A percentile compares a stretch with the other conserved stretches of the same genome.
Conservation (phyloP, 441 rosid species). For the Biscutella auriculata region DNA sequence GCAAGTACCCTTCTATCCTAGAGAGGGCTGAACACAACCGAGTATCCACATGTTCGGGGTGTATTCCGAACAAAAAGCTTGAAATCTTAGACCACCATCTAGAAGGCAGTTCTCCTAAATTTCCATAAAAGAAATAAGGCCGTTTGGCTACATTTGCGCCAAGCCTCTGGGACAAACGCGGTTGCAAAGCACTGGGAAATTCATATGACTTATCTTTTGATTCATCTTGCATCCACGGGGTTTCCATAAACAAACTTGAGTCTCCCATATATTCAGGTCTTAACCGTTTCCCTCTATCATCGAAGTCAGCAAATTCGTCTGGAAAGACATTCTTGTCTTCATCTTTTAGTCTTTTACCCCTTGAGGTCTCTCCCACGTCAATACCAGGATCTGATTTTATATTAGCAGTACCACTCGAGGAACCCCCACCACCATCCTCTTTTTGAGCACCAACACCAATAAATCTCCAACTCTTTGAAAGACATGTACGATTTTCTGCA, state of each 20-base stretch:
- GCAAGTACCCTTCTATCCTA: constrained; percentile 77
- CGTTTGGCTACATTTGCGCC: constrained; percentile 37
- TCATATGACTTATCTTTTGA: constrained; percentile 11
- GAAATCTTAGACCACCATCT: constrained; percentile 60
- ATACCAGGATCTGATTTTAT: constrained; percentile 30
- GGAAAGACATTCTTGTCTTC: constrained; percentile 26
- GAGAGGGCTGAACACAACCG: constrained; percentile 54
- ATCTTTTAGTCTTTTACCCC: constrained; percentile 66
- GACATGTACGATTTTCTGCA: constrained; percentile 3
- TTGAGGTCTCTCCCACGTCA: constrained; percentile 32
- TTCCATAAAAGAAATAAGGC: constrained; percentile 76
- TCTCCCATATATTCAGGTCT: constrained; percentile 40
- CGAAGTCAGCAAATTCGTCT: constrained; percentile 24
- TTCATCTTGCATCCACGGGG: constrained; percentile 40
- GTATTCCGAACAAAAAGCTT: constrained; percentile 42
- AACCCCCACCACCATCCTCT: constrained; percentile 13
- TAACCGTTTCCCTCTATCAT: constrained; percentile 43
- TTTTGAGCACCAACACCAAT: constrained; percentile 17
- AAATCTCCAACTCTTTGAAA: constrained; percentile 25
- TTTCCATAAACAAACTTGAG: constrained; percentile 28
- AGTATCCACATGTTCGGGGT: constrained; percentile 65
- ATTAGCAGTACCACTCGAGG: constrained; percentile 18
- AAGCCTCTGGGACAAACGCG: constrained; percentile 35
- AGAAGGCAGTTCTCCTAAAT: constrained; percentile 35
- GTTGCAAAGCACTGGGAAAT: constrained; percentile 26